These are phyloP conservation scores for Penicillium mononematosum DNA, from an alignment of 495 filamentous ascomycete genomes.

Conservation along the genomic window DNA sequence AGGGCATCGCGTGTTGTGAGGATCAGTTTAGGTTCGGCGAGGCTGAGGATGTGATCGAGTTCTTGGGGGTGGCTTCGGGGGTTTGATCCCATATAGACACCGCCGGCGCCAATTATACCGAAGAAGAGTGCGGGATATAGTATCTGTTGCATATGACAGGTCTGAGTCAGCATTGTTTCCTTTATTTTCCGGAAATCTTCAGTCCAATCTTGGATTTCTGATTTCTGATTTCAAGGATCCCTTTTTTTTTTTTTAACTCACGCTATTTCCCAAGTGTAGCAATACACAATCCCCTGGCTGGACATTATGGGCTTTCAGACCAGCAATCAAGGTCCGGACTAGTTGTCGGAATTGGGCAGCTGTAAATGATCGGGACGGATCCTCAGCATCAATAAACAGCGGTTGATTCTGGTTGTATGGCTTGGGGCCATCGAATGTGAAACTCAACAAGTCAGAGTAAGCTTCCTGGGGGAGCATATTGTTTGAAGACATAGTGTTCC, in stretches of 20 bases:
- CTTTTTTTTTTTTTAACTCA: slow-evolving; percentile 26
- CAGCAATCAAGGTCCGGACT: slow-evolving; percentile 54
- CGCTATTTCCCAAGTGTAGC: slow-evolving; percentile 61
- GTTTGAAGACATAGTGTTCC: slow-evolving; percentile 27
- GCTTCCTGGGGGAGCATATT: slow-evolving; percentile 7
- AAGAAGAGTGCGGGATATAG: slow-evolving; percentile 50
- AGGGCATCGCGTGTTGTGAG: slow-evolving; percentile 29
- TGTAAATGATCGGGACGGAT: slow-evolving; percentile 54
- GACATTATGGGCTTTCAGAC: slow-evolving; percentile 53
- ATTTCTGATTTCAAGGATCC: not conserved
- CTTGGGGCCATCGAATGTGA: slow-evolving; percentile 38
- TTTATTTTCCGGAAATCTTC: not conserved
- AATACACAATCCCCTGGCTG: slow-evolving; percentile 58
- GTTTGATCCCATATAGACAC: slow-evolving; percentile 42
- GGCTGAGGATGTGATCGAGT: slow-evolving; percentile 32
- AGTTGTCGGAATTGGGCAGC: slow-evolving; percentile 48
- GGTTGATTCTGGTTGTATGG: slow-evolving; percentile 40
- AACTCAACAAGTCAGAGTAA: slow-evolving; percentile 45
- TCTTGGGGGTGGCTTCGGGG: slow-evolving; percentile 34
- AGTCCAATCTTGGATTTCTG: not conserved
- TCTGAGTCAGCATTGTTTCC: slow-evolving; percentile 16
- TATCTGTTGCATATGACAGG: slow-evolving; percentile 33
- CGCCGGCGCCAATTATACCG: slow-evolving; percentile 46
- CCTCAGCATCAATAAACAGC: slow-evolving; percentile 56
- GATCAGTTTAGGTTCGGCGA: slow-evolving; percentile 35